A percentile compares a stretch with the other conserved stretches of the same genome.
Conservation (phyloP, 140 eudicot species). For the Oenanthe javanica region DNA sequence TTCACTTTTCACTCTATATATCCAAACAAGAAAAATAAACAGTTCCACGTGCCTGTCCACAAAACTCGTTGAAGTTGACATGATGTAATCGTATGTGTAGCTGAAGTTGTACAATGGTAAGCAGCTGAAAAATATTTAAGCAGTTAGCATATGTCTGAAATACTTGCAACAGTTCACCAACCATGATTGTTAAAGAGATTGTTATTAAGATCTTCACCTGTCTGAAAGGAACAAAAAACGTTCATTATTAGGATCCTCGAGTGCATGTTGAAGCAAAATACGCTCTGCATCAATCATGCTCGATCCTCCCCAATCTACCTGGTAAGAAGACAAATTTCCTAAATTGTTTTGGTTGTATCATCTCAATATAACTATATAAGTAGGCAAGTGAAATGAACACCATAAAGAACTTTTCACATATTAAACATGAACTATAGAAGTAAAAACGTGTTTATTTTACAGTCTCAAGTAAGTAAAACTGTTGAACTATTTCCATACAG, state of each 20-base stretch:
- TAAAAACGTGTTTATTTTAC: not conserved
- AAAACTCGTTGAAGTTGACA: conserved; percentile 85
- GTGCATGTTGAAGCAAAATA: conserved; percentile 70
- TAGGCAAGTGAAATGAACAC: not conserved
- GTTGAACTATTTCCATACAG: no score
- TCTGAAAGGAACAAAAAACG: conserved; percentile 89
- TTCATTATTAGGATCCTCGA: conserved; percentile 64
- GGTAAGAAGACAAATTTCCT: conserved; percentile 23
- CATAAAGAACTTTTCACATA: not conserved
- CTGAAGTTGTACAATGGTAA: conserved; percentile 95
- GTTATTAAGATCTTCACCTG: conserved; percentile 40
- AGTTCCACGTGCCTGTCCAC: conserved; percentile 69
- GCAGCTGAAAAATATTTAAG: conserved; percentile 59
- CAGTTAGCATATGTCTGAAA: not conserved
- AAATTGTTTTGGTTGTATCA: not conserved
- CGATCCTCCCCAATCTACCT: conserved; percentile 99
- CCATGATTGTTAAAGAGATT: not conserved
- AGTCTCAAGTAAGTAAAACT: not conserved
- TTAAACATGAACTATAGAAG: not conserved
- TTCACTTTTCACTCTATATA: not conserved
- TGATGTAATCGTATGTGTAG: conserved; percentile 93
- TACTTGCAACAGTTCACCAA: not conserved
- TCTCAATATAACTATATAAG: not conserved
- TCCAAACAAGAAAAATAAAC: conserved; percentile 5
- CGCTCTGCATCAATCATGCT: conserved; percentile 96